Conservation (phyloP, 805 yeast genomes). For the Cyberlindnera galapagoensis region DNA sequence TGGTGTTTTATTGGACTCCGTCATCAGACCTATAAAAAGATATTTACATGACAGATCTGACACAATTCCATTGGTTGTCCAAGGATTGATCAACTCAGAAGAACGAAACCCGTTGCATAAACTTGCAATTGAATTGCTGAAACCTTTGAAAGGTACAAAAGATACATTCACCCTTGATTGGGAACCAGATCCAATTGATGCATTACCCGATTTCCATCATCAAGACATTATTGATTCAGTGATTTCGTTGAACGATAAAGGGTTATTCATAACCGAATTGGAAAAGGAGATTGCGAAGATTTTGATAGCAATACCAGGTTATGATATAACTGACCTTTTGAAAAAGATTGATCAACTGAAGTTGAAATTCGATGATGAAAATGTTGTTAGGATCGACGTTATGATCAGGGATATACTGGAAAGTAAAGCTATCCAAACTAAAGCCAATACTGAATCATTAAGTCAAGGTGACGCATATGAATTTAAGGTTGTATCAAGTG, state of each 20-base stretch:
- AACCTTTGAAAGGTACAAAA: slow-evolving; percentile 15
- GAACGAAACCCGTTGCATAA: slow-evolving; percentile 35
- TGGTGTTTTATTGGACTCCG: slow-evolving; percentile 75
- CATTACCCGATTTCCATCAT: slow-evolving; percentile 75
- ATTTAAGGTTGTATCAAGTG: slow-evolving; percentile 62
- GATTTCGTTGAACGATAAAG: slow-evolving; percentile 67
- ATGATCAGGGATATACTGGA: slow-evolving; percentile 72
- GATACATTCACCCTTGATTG: slow-evolving; percentile 38
- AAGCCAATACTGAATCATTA: slow-evolving; percentile 25
- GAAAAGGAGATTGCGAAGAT: slow-evolving; percentile 51
- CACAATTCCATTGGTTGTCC: slow-evolving; percentile 60
- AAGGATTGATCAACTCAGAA: slow-evolving; percentile 52
- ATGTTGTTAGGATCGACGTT: slow-evolving; percentile 66
- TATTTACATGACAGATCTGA: slow-evolving; percentile 72
- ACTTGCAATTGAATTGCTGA: slow-evolving; percentile 45
- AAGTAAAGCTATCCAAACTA: slow-evolving; percentile 41
- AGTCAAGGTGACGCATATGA: slow-evolving; percentile 30
- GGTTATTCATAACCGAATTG: slow-evolving; percentile 59
- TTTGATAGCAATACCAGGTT: slow-evolving; percentile 34
- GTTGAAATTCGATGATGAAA: slow-evolving; percentile 57
- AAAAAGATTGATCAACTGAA: slow-evolving; percentile 48
- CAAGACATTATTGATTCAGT: slow-evolving; percentile 68
- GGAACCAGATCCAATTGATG: slow-evolving; percentile 86
- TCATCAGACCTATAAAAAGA: slow-evolving; percentile 66
- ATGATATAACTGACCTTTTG: slow-evolving; percentile 33